Base-by-base conservation (phyloP, 2,329 filamentous ascomycete species). In the Fusarium globosum region DNA sequence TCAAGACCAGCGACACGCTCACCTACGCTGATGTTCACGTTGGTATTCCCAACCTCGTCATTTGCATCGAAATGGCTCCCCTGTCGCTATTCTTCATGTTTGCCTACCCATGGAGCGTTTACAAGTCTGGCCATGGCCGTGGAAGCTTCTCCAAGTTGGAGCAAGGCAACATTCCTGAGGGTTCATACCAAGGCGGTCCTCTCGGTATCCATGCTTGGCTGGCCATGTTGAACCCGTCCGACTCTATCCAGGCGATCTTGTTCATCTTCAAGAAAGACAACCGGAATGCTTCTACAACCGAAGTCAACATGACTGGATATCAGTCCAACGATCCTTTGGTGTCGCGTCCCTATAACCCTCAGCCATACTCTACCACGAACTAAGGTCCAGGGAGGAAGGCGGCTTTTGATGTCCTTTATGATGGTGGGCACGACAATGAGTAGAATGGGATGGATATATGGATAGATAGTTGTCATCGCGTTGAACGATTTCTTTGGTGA, bases 21-120 rank as follows among this genome's bases (percentile, higher is more conserved):
- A 77, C 75, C 1, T 77, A 62, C 18, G 75, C 75, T 2, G 75
- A 77, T 45, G 59, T 77, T 7, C 63, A 77, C 21, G 41, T 77
- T 8, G 73, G 75, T 4, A 74, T 77, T 2, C 75, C 75, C 30
- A 76, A 73, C 30, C 46, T 77, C 1, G 55, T 77, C 21, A 63
- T 64, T 4, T 77, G 75, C 28, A 52, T 73, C 4, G 62, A 74
- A 23, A 74, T 74, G 75, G 68, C 77, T 20, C 75, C 75, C 3
- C 11, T 77, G 10, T 55, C 75, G 0, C 39, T 77, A 0, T 71
- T 76, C 52, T 77, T 77, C n/a, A 49, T 58, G 14, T 68, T 46
- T 6, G 75, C 71, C 4, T 77, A 73, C 33, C 66, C 75, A 16
- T 76, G 75, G 75, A 61, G 61, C n/a, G 65, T 72, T 4, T 77